Evolutionary conservation across 75 land plant genomes (phyloP), one percentile per base, ranked within the genome.

Genomic region (Cupressus sempervirens): DNA sequence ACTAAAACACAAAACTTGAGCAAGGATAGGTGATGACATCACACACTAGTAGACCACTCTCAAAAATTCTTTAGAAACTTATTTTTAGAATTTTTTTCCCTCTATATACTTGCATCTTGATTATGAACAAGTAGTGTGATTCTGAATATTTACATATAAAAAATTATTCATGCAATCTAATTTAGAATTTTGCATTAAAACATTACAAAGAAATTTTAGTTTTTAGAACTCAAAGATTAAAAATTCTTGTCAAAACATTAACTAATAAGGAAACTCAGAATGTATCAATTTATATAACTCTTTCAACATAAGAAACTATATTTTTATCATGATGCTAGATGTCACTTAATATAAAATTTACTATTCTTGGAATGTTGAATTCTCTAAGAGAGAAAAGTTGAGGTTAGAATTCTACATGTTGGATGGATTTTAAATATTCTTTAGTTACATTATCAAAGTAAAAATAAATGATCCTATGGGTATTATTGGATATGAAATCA

Each of bases 401-500:
- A 95, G 94, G 41, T 92, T 98, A 76, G 99, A 96, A 77, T 92
- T 98, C 77, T 91, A 90, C 68, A 93, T 91, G 29, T 50, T 98
- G 85, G 79, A 83, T 32, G 87, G 92, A 62, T 93, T 94, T 89
- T 98, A 98, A 6, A 62, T 98, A 29, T 98, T 94, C 79, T 98
- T 98, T 35, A 98, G 99, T 84, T 98, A 96, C 93, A 90, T 94
- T 14, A 83, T 98, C 52, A 98, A 94, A 50, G 86, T 98, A 73
- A 94, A 94, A 87, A 98, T 98, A 46, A 90, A 91, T 38, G 96
- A 98, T 87, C 98, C 93, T 18, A 98, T 91, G 99, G 99, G 29
- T 94, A 96, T 85, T 96, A 94, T 86, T 89, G 94, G 35, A 79
- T 45, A 43, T 43, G 45, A 3, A 43, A 2, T 43, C 45, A 43